Evolutionary conservation across 2,329 filamentous ascomycete species (phyloP), one percentile per base, ranked within the genome.

Genomic region (Geoglossum cookeanum): DNA sequence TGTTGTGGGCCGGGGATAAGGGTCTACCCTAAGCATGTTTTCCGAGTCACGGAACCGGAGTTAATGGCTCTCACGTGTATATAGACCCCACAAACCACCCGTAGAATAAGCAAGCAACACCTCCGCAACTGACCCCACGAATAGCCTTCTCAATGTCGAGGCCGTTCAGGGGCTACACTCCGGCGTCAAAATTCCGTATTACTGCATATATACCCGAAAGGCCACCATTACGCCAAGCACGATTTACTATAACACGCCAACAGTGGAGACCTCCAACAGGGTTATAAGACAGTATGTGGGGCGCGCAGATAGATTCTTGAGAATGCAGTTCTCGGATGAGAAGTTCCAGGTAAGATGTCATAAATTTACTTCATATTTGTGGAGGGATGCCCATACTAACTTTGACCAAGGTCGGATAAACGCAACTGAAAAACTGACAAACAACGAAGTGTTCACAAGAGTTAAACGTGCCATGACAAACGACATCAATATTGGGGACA

Each of bases 271-370:
- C 0, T 92, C 90, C 0, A 97, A 98, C 65, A 79, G 92, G 1
- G 82, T 98, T 1, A 75, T 94, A 45, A 80, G 92, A 15, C 77
- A 84, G 49, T 92, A 85, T 65, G 73, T 71, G 7, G 71, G 78
- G 55, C 74, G 82, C 58, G 75, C 80, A 15, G 89, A 96, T 65
- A 81, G 85, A 1, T 98, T 98, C 63, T 73, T 98, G 8, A 81
- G 91, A 2, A 83, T 97, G 2, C 87, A 90, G 60, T 97, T 98
- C 66, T 83, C 84, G 0, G 91, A 96, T 55, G 92, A 98, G 68
- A 74, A 81, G 29, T 69, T 72, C 32, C 70, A 73, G 59, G 75
- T 75, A 37, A 64, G 61, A 9, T 58, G 9, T 27, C 35, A 8
- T 30, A n/a, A n/a, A n/a, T n/a, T n/a, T n/a, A 11, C n/a, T 30